Percentiles rank a stretch among this genome's conserved stretches.
Evolutionary conservation across 331 rosid species (phyloP).

Genomic region (Arachis monticola): DNA sequence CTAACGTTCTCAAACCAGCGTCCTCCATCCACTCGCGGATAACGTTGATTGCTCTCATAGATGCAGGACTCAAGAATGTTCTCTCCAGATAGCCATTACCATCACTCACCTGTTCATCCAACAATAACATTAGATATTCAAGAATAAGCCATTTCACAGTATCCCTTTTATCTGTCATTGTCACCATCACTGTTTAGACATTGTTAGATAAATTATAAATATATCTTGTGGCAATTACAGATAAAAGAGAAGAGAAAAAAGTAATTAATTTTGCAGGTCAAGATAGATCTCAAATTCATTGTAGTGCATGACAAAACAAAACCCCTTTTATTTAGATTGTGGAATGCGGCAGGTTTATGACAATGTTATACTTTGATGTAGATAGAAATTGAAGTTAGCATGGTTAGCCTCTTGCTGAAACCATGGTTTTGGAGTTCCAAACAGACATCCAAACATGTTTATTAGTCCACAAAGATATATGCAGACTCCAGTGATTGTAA

Average conservation of each 20-base stretch:
- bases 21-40: conserved; percentile 89
- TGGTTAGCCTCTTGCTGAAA: too few relatives aligned
- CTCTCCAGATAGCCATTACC: conserved; percentile 80
- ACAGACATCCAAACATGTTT: not conserved
- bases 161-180: not conserved
- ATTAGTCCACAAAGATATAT: not conserved
- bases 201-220: too few relatives aligned
- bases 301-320: not conserved
- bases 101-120: conserved; percentile 75
- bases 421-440: not conserved
- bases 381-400: conserved; percentile 4
- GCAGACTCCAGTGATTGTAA: not conserved
- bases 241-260: too few relatives aligned
- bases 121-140: conserved; percentile 33
- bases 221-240: too few relatives aligned
- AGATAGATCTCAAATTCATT: not conserved
- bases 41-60: conserved; percentile 66
- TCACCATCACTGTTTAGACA: too few relatives aligned
- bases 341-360: conserved; percentile 12
- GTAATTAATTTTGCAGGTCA: not conserved
- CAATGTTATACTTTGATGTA: conserved; percentile 11
- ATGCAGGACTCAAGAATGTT: conserved; percentile 90
- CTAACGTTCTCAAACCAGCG: conserved; percentile 96
- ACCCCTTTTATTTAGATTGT: not conserved
- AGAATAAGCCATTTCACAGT: conserved; percentile 17